Base-by-base conservation (phyloP, 2,329 filamentous ascomycete genomes). In the Aspergillus luchuensis region DNA sequence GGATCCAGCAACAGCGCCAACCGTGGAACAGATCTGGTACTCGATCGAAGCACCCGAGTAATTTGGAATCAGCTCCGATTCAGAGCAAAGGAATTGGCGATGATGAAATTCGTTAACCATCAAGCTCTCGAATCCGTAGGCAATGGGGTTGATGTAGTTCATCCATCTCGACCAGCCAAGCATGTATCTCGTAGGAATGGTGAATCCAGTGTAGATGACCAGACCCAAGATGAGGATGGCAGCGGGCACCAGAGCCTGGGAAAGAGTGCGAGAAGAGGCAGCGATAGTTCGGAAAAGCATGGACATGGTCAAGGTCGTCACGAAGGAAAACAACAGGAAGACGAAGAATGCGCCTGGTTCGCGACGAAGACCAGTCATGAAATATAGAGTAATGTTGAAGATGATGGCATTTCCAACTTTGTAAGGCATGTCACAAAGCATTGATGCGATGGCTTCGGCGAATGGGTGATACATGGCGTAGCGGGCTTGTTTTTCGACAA, bases 381-480 rank as follows among this genome's bases (percentile, higher is more conserved):
- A 97, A 79, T 97, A 97, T 2, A 97, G 77, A 1, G 87, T 83
- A 33, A 93, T 56, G 72, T 96, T 96, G 82, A 96, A 96, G 4
- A 85, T 78, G 64, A 96, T 83, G 1, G 86, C 79, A 68, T 93
- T 93, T n/a, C 77, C 39, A 8, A 96, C 76, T 75, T 95, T 96
- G 76, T 91, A 91, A 0, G 93, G 93, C 77, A 96, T 78, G 69
- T 97, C 93, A 63, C 86, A 89, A 30, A 97, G 77, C 89, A 96
- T 95, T 8, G 91, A 95, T 0, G 91, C 87, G 61, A 91, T 83
- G n/a, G 92, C 91, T 81, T 97, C 92, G 15, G 92, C 90, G 8
- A 90, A 92, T 0, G 93, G 92, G 70, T 96, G 93, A 70, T 97
- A 96, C 17, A 97, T 83, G 17, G 92, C 92, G 73, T 96, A 97